Base-by-base conservation (phyloP, 1,284 basidiomycete genomes). In the Ceratobasidium papillatum region DNA sequence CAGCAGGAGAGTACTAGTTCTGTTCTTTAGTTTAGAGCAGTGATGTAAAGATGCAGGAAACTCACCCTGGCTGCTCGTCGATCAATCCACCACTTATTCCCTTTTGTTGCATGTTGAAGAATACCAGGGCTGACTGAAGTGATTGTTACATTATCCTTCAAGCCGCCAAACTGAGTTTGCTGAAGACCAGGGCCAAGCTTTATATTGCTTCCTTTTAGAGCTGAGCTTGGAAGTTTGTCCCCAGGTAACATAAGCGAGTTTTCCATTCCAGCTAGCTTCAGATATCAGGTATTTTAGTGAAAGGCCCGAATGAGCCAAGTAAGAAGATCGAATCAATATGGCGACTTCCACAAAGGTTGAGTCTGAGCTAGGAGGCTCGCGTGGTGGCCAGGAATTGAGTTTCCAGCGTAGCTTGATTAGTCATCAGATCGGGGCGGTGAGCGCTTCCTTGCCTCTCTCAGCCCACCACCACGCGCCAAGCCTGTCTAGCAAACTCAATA, bases 1-100 rank as follows among this genome's bases (percentile, higher is more conserved):
- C 82, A 36, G 92, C 91, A 56, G 94, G 93, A n/a, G 92, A 86
- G 83, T 95, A 95, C 94, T 95, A 79, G n/a, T 64, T 68, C 41
- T 61, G 47, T 49, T 41, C 30, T 61, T 3, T 63, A 27, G 43
- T 34, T 54, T 9, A n/a, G 14, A 56, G 34, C 38, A 45, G 52
- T 51, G 34, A 61, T 73, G 62, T 32, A 52, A n/a, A 54, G 36
- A 65, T 66, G 43, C 17, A 36, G 64, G 69, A 54, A 75, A 77
- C 90, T 79, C 79, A 93, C 92, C 79, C 92, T 88, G 79, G 88
- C 85, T 56, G 91, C 87, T 80, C 93, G 93, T 77, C 86, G 85
- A 78, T 94, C 92, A n/a, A 94, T 84, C 92, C 92, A 94, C 89
- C 91, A 93, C 80, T 87, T 89, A 77, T 87, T 89, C 75, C 87